Conservation (phyloP, 208 protist genomes). For the Leishmania amazonensis region DNA sequence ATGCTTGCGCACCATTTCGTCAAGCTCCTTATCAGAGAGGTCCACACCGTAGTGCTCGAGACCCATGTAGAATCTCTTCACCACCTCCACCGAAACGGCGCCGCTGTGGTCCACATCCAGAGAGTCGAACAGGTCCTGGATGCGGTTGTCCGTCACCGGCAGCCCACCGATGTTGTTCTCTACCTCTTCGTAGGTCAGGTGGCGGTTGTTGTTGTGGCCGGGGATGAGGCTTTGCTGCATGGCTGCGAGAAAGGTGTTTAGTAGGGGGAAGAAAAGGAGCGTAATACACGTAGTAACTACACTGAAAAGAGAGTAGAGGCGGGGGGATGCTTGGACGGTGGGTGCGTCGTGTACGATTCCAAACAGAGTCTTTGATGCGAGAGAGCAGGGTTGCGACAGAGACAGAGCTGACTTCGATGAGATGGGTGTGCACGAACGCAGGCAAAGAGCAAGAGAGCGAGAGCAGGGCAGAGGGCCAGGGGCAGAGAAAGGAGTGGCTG, state of each 20-base stretch:
- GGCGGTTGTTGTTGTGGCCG: slow-evolving; percentile 94
- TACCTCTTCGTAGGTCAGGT: slow-evolving; percentile 84
- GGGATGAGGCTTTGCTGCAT: slow-evolving; percentile 86
- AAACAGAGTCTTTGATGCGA: background rate
- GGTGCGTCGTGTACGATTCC: background rate
- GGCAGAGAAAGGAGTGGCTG: background rate
- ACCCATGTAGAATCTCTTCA: slow-evolving; percentile 83
- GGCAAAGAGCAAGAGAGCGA: background rate
- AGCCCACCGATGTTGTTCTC: slow-evolving; percentile 94
- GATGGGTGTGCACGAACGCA: background rate
- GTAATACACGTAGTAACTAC: background rate
- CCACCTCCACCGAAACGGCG: slow-evolving; percentile 65
- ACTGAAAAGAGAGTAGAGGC: background rate
- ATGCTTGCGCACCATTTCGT: slow-evolving; percentile 79
- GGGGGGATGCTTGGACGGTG: background rate
- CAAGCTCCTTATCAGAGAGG: slow-evolving; percentile 75
- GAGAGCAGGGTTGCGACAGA: background rate
- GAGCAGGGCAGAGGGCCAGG: background rate
- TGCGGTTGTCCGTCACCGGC: slow-evolving; percentile 87
- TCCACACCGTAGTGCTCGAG: slow-evolving; percentile 91
- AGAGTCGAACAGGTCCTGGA: slow-evolving; percentile 90
- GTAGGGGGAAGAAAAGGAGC: background rate
- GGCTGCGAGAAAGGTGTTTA: slow-evolving; percentile 17
- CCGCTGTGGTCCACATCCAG: slow-evolving; percentile 82
- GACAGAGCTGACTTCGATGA: background rate